These are phyloP conservation scores for Crinitomyces ghanaensis DNA, from an alignment of 805 yeast species.

Conservation along the genomic window DNA sequence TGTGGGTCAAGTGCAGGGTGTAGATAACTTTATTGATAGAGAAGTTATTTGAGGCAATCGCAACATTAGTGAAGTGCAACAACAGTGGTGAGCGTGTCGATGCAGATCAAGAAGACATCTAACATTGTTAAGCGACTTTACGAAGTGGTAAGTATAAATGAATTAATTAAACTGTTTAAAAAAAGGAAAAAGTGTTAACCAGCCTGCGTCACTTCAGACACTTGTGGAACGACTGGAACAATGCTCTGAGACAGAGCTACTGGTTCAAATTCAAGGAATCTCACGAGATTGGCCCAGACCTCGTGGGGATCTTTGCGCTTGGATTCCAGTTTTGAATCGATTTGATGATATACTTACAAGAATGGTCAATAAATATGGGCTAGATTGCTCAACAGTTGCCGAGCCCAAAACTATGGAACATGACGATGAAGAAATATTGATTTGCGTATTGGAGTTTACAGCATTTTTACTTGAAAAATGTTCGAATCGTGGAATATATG, in stretches of 20 bases:
- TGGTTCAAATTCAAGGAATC: slow-evolving; percentile 29
- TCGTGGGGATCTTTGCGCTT: slow-evolving; percentile 57
- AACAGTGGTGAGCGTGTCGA: no score
- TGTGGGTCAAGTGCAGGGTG: no score
- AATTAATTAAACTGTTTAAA: background rate
- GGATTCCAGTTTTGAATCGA: slow-evolving; percentile 67
- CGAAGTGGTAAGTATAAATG: slow-evolving; percentile 18
- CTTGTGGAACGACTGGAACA: slow-evolving; percentile 10
- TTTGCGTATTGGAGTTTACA: slow-evolving; percentile 50
- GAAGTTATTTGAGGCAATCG: no score
- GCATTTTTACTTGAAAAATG: slow-evolving; percentile 56
- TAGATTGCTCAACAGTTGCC: slow-evolving; percentile 36
- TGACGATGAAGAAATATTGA: slow-evolving; percentile 37
- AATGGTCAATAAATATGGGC: slow-evolving; percentile 41
- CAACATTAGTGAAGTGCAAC: no score
- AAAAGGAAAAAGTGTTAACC: background rate
- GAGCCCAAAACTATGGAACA: slow-evolving; percentile 34
- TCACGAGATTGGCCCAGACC: slow-evolving; percentile 45
- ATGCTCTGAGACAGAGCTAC: slow-evolving; percentile 31
- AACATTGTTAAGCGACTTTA: slow-evolving; percentile 15
- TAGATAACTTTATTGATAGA: no score
- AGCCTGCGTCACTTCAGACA: slow-evolving; percentile 14
- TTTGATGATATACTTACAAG: slow-evolving; percentile 57
- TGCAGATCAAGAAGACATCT: slow-evolving; percentile 17
- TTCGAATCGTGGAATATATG: slow-evolving; percentile 52